Percentiles rank a stretch among this genome's conserved stretches.
phyloP scores from a whole-genome alignment of 176 grass and related monocot species.

The Bolboschoenus planiculmis region DNA sequence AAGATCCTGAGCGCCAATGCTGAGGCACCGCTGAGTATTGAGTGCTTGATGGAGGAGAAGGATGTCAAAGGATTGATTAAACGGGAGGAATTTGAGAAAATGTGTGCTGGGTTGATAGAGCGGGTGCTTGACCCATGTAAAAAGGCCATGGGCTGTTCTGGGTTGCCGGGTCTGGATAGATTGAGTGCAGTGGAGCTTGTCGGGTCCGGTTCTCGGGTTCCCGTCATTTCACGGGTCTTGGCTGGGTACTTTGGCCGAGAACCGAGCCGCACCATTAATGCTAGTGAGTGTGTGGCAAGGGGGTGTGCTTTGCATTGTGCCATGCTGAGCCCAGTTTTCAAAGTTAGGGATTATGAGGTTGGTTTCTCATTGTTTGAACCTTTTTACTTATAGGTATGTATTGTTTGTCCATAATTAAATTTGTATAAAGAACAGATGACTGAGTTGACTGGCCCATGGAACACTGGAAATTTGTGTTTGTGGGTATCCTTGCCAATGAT shows the following conservation, averaged over 20 bases:
- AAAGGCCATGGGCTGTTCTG: slow-evolving; percentile 41
- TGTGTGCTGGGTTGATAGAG: slow-evolving; percentile 44
- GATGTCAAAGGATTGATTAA: slow-evolving; percentile 79
- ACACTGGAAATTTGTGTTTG: neutral
- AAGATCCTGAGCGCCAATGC: slow-evolving; percentile 80
- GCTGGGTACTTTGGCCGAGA: slow-evolving; percentile 71
- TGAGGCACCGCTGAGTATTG: slow-evolving; percentile 64
- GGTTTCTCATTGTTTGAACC: slow-evolving; percentile 12
- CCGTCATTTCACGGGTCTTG: slow-evolving; percentile 63
- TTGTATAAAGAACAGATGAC: neutral
- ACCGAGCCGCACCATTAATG: slow-evolving; percentile 79
- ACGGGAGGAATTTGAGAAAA: slow-evolving; percentile 79
- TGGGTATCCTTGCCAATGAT: neutral
- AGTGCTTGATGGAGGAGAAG: slow-evolving; percentile 98
- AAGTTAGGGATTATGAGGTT: slow-evolving; percentile 91
- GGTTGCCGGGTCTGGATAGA: slow-evolving; percentile 35
- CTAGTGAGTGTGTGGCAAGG: slow-evolving; percentile 80
- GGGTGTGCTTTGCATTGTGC: slow-evolving; percentile 90
- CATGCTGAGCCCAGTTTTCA: slow-evolving; percentile 87
- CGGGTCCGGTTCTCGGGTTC: slow-evolving; percentile 86
- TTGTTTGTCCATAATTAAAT: neutral
- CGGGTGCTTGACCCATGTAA: slow-evolving; percentile 66
- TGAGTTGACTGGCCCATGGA: neutral
- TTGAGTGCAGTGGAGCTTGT: slow-evolving; percentile 82
- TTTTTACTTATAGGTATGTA: neutral